These are phyloP conservation scores for Begonia loranthoides DNA, from an alignment of 306 rosid species.

Conservation along the genomic window DNA sequence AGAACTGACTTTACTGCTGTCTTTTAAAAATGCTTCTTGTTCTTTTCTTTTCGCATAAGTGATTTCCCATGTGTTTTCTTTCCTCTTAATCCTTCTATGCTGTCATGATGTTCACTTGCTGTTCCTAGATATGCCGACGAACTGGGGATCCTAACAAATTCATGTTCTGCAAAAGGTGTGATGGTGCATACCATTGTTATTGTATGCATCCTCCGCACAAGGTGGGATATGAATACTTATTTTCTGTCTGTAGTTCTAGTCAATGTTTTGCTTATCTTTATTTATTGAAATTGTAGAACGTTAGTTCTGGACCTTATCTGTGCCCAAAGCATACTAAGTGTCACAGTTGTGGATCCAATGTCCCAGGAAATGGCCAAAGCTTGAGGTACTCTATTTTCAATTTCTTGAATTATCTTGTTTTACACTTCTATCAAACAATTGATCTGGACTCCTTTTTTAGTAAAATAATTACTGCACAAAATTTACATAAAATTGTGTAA, in stretches of 20 bases:
- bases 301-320: slow-evolving; percentile 81
- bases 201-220: slow-evolving; percentile 95
- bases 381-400: slow-evolving; percentile 43
- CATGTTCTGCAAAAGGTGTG: slow-evolving; percentile 98
- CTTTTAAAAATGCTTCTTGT: too few species aligned
- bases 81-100: too few species aligned
- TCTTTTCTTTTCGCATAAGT: neutral
- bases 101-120: too few species aligned
- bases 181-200: slow-evolving; percentile 96
- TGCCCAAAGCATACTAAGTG: slow-evolving; percentile 89
- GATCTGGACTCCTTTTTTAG: too few species aligned
- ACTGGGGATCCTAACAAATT: slow-evolving; percentile 94
- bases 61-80: too few species aligned
- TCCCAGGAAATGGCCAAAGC: slow-evolving; percentile 96
- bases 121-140: slow-evolving; percentile 68
- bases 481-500: too few species aligned
- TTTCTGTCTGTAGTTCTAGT: slow-evolving; percentile 8
- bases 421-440: too few species aligned
- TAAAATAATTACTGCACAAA: too few species aligned
- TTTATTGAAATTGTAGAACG: slow-evolving; percentile 58
- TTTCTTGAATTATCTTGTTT: too few species aligned
- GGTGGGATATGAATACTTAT: slow-evolving; percentile 32
- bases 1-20: too few species aligned
- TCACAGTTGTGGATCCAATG: slow-evolving; percentile 91
- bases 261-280: slow-evolving; percentile 14